Percentiles rank a stretch among this genome's conserved stretches.
Conservation (phyloP, 495 filamentous ascomycete species). For the Peziza echinospora region DNA sequence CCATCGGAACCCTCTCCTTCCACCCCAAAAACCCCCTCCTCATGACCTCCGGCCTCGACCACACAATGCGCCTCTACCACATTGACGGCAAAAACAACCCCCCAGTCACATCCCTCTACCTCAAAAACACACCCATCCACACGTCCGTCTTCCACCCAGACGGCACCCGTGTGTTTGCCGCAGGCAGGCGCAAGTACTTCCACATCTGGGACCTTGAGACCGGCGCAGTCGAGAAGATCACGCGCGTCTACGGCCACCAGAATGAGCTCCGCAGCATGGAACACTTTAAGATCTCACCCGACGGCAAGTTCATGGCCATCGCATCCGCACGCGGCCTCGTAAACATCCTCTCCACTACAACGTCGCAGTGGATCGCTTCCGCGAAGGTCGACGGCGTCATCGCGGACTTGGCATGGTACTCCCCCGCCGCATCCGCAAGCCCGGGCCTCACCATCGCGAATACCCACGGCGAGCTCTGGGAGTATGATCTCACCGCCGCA, state of each 20-base stretch:
- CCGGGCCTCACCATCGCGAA: conserved; percentile 53
- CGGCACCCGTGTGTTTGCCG: conserved; percentile 53
- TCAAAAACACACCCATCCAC: conserved; percentile 56
- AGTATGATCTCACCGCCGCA: conserved; percentile 48
- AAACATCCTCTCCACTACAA: conserved; percentile 61
- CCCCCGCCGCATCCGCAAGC: neutral
- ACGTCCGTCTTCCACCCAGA: conserved; percentile 52
- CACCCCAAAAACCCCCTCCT: conserved; percentile 74
- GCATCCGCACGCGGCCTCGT: conserved; percentile 63
- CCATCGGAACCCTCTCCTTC: conserved; percentile 66
- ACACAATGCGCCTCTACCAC: conserved; percentile 71
- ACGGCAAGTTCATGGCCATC: conserved; percentile 64
- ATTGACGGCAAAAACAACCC: conserved; percentile 66
- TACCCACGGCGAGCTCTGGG: conserved; percentile 79
- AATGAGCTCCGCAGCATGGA: conserved; percentile 68
- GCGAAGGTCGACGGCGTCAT: conserved; percentile 66
- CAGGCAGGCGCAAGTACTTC: conserved; percentile 73
- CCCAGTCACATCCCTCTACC: conserved; percentile 67
- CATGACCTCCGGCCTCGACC: conserved; percentile 66
- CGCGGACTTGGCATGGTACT: conserved; percentile 18
- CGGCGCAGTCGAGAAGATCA: conserved; percentile 57
- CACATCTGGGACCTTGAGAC: conserved; percentile 77
- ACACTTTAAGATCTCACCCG: conserved; percentile 61
- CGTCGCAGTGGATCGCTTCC: conserved; percentile 70
- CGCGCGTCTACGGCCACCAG: conserved; percentile 56